Conservation (phyloP, 2,329 filamentous ascomycete genomes). For the Ophiostoma perfectum region DNA sequence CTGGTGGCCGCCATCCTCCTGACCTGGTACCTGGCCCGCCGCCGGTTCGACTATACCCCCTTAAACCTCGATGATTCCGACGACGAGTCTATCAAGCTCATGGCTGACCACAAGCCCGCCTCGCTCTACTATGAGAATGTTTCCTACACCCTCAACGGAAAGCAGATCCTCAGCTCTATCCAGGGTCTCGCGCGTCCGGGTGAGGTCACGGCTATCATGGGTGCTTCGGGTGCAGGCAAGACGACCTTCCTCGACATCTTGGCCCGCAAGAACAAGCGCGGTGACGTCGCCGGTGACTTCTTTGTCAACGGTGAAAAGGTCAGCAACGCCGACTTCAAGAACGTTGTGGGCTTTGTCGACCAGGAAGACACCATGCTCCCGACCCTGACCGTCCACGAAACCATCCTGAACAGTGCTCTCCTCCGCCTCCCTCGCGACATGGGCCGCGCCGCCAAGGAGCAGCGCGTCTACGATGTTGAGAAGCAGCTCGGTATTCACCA, state of each 20-base stretch:
- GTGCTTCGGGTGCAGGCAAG: conserved; percentile 93
- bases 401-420: conserved; percentile 88
- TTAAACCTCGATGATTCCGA: conserved; percentile 85
- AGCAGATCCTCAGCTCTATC: conserved; percentile 73
- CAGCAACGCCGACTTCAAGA: conserved; percentile 76
- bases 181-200: conserved; percentile 86
- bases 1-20: conserved; percentile 78
- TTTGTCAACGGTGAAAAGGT: conserved; percentile 93
- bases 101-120: conserved; percentile 87
- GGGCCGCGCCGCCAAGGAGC: conserved; percentile 80
- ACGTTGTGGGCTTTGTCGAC: conserved; percentile 92
- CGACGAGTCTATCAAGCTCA: conserved; percentile 78
- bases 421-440: conserved; percentile 89
- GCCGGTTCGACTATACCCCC: conserved; percentile 62
- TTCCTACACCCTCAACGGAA: conserved; percentile 79
- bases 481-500: conserved; percentile 90
- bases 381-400: conserved; percentile 95
- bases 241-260: conserved; percentile 96
- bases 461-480: conserved; percentile 87
- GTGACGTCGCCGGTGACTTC: conserved; percentile 70
- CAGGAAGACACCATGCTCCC: conserved; percentile 97
- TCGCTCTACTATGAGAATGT: conserved; percentile 85
- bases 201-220: conserved; percentile 97
- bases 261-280: conserved; percentile 94
- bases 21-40: conserved; percentile 82